Evolutionary conservation across 768 basidiomycete genomes (phyloP).

Genomic region (Lactifluus hygrophoroides): DNA sequence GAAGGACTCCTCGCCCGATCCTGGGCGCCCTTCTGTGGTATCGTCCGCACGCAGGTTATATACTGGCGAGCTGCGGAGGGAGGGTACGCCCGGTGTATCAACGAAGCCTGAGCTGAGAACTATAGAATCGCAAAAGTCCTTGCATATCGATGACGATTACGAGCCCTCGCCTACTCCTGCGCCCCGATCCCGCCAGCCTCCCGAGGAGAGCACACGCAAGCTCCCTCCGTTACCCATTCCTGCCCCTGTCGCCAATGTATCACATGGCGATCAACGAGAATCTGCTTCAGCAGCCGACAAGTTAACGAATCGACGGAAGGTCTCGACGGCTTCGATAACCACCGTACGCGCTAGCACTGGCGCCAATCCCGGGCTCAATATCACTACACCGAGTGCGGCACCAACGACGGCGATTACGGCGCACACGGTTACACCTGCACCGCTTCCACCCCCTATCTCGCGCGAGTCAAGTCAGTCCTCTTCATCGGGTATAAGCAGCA

Average conservation of each 20-base stretch:
- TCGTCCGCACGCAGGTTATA: conserved; percentile 44
- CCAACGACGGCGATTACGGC: conserved; percentile 56
- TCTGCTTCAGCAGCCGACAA: conserved; percentile 23
- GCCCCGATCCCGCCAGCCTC: conserved; percentile 27
- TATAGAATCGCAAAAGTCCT: conserved; percentile 26
- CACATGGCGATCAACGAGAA: conserved; percentile 24
- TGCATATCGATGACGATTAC: conserved; percentile 25
- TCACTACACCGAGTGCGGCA: conserved; percentile 43
- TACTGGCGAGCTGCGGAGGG: conserved; percentile 48
- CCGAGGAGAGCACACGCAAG: conserved; percentile 31
- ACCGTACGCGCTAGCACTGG: conserved; percentile 37
- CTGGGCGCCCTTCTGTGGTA: neutral
- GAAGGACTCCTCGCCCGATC: conserved; percentile 11
- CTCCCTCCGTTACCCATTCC: conserved; percentile 47
- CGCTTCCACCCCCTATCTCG: conserved; percentile 28
- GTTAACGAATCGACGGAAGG: conserved; percentile 30
- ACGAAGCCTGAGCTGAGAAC: conserved; percentile 16
- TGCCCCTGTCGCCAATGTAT: conserved; percentile 53
- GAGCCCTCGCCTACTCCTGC: conserved; percentile 42
- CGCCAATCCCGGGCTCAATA: conserved; percentile 36
- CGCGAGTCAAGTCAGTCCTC: conserved; percentile 41
- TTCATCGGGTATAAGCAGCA: conserved; percentile 25
- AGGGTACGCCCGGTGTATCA: conserved; percentile 28
- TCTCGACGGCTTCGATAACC: conserved; percentile 36
- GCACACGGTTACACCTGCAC: conserved; percentile 45